Conservation (phyloP, 2,329 filamentous ascomycete genomes). For the Epichloe sp. region DNA sequence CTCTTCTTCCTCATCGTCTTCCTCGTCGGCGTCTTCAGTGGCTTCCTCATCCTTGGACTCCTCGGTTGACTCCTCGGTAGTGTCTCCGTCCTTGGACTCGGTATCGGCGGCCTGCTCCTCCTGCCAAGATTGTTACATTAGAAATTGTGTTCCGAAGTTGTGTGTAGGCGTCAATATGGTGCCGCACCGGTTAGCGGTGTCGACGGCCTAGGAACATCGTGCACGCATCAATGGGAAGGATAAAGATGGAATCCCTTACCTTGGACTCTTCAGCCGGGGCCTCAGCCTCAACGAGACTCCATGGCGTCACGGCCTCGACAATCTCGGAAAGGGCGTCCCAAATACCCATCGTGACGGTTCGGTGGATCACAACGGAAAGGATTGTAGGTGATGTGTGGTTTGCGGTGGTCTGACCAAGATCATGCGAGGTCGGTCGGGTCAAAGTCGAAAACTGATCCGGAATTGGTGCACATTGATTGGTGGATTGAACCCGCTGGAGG, state of each 20-base stretch:
- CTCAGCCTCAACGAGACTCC: slow-evolving; percentile 52
- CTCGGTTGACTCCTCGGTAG: slow-evolving; percentile 13
- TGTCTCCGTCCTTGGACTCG: slow-evolving; percentile 36
- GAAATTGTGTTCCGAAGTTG: neutral
- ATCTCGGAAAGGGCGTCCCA: slow-evolving; percentile 53
- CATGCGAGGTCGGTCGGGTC: slow-evolving; percentile 25
- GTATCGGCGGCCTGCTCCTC: slow-evolving; percentile 31
- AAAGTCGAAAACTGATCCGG: slow-evolving; percentile 32
- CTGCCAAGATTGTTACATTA: slow-evolving; percentile 9
- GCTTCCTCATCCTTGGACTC: slow-evolving; percentile 22
- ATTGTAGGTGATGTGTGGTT: slow-evolving; percentile 19
- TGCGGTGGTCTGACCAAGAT: slow-evolving; percentile 17
- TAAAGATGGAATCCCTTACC: slow-evolving; percentile 23
- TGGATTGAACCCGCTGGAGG: neutral
- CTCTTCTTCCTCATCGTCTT: slow-evolving; percentile 37
- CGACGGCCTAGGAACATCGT: neutral
- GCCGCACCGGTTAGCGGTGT: neutral
- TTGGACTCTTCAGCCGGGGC: slow-evolving; percentile 53
- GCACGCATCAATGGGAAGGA: neutral
- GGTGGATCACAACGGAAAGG: slow-evolving; percentile 27
- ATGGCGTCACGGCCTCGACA: slow-evolving; percentile 51
- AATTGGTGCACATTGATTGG: slow-evolving; percentile 40
- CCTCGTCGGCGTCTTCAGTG: slow-evolving; percentile 29
- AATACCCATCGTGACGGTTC: slow-evolving; percentile 46
- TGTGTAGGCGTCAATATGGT: neutral